phyloP scores from a whole-genome alignment of 1,284 basidiomycete species.

The Cryptococcus sp. region DNA sequence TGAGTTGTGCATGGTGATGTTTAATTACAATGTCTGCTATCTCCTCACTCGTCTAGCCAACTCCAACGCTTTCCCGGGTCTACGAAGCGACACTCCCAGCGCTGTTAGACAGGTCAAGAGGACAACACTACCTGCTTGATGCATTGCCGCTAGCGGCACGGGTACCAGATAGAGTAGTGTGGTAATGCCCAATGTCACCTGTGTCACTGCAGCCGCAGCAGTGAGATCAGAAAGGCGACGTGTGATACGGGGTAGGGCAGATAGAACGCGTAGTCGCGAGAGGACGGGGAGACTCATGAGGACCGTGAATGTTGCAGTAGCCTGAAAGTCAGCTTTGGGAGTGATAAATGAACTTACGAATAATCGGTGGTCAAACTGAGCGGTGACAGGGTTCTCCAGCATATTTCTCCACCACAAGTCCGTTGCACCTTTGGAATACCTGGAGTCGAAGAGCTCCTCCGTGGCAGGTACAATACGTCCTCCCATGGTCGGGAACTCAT shows the following conservation, averaged over 20 bases:
- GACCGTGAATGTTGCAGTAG: conserved; percentile 72
- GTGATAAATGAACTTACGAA: conserved; percentile 56
- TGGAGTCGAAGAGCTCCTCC: conserved; percentile 73
- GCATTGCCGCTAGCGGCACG: conserved; percentile 81
- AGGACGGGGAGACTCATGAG: conserved; percentile 63
- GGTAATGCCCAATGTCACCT: conserved; percentile 83
- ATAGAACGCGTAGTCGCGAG: conserved; percentile 55
- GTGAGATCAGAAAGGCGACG: conserved; percentile 61
- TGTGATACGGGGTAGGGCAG: conserved; percentile 64
- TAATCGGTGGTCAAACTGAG: conserved; percentile 92
- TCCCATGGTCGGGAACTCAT: conserved; percentile 98
- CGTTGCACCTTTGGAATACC: conserved; percentile 67
- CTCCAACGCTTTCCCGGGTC: conserved; percentile 62
- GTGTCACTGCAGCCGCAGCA: conserved; percentile 77
- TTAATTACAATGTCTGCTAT: neutral
- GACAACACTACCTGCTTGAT: conserved; percentile 90
- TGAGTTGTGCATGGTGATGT: neutral
- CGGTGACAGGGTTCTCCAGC: conserved; percentile 95
- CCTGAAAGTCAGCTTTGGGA: conserved; percentile 50
- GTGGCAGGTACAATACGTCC: conserved; percentile 75
- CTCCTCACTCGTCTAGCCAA: neutral
- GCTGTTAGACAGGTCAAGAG: conserved; percentile 82
- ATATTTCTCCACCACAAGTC: conserved; percentile 89
- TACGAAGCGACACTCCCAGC: conserved; percentile 65
- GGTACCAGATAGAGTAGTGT: conserved; percentile 94